These are phyloP conservation scores for Aspergillus sp. DNA, from an alignment of 2,329 filamentous ascomycete genomes.

Conservation along the genomic window DNA sequence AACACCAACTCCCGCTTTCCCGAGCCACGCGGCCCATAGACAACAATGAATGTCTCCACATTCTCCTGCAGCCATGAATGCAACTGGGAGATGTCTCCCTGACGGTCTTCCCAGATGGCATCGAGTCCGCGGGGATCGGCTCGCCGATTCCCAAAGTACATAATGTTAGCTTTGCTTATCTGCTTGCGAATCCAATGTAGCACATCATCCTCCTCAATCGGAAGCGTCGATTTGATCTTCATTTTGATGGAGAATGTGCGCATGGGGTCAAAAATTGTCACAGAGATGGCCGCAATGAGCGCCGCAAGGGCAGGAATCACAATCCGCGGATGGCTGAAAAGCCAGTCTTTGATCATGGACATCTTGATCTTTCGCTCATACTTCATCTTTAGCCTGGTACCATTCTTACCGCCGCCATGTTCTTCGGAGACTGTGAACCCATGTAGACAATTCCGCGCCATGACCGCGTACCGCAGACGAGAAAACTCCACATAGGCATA, in stretches of 20 bases:
- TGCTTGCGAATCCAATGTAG: conserved; percentile 76
- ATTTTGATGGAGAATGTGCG: conserved; percentile 85
- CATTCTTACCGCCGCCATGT: conserved; percentile 63
- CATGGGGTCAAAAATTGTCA: conserved; percentile 88
- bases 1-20: conserved; percentile 84
- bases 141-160: conserved; percentile 38
- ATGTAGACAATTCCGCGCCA: conserved; percentile 89
- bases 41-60: conserved; percentile 82
- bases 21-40: conserved; percentile 84
- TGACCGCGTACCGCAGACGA: conserved; percentile 64
- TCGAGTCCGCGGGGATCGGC: conserved; percentile 61
- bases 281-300: conserved; percentile 70
- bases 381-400: conserved; percentile 70
- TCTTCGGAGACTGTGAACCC: conserved; percentile 64
- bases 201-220: conserved; percentile 62
- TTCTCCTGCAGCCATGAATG: conserved; percentile 81
- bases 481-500: conserved; percentile 74
- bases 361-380: conserved; percentile 73
- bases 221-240: conserved; percentile 71
- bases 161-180: conserved; percentile 37
- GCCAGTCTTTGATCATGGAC: conserved; percentile 78
- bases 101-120: conserved; percentile 81
- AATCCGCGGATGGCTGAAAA: conserved; percentile 76
- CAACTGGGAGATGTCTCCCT: conserved; percentile 71
- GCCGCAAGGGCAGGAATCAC: conserved; percentile 77